Percentiles rank a stretch among this genome's conserved stretches.
These are phyloP conservation scores for Penicillium subrubescens DNA, from an alignment of 495 filamentous ascomycete genomes.

Conservation along the genomic window DNA sequence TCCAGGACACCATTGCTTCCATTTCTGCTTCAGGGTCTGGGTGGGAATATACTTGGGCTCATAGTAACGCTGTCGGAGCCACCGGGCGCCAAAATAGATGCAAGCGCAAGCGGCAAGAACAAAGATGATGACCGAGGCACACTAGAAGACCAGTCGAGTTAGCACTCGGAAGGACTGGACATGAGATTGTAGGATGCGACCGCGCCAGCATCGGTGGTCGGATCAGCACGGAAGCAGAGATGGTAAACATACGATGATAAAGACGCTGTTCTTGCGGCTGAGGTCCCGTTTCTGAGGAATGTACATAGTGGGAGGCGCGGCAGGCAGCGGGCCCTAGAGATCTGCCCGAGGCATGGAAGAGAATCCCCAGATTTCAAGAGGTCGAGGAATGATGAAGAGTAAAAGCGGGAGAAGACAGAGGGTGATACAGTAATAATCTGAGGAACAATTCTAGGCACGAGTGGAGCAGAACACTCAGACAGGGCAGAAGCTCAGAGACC, in stretches of 20 bases:
- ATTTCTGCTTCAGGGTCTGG: conserved; percentile 57
- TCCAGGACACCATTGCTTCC: conserved; percentile 59
- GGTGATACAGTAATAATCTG: not conserved
- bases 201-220: not conserved
- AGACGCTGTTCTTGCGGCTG: conserved; percentile 25
- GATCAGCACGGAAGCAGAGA: conserved; percentile 12
- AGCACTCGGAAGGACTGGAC: not conserved
- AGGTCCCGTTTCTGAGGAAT: conserved; percentile 29
- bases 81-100: conserved; percentile 49
- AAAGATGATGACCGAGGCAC: conserved; percentile 40
- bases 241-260: conserved; percentile 29
- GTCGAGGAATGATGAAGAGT: conserved; percentile 11
- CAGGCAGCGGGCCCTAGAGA: conserved; percentile 26
- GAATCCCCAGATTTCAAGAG: not conserved
- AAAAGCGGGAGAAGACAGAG: conserved; percentile 11
- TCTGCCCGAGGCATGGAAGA: conserved; percentile 23
- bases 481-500: not conserved
- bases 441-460: conserved; percentile 16
- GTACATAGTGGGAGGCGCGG: conserved; percentile 25
- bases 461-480: conserved; percentile 10
- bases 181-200: not conserved
- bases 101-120: conserved; percentile 43
- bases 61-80: conserved; percentile 49
- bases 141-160: conserved; percentile 18
- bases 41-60: conserved; percentile 62